phyloP scores from a whole-genome alignment of 2,329 filamentous ascomycete species.

The Fusarium poae region DNA sequence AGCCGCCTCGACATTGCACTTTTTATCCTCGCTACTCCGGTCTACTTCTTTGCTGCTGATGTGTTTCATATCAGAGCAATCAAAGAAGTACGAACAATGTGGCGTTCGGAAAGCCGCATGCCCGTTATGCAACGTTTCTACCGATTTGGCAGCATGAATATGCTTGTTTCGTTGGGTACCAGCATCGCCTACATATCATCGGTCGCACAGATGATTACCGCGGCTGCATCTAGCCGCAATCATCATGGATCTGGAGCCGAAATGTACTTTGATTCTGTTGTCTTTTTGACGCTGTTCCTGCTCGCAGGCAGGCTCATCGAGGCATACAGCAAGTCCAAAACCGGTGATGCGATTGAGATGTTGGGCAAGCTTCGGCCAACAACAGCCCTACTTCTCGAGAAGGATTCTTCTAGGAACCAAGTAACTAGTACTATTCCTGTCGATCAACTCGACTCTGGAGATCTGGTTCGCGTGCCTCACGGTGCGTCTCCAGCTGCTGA shows the following conservation, averaged over 20 bases:
- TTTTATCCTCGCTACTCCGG: slow-evolving; percentile 83
- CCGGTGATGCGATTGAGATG: slow-evolving; percentile 86
- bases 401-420: slow-evolving; percentile 53
- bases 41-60: slow-evolving; percentile 89
- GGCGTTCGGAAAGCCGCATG: slow-evolving; percentile 79
- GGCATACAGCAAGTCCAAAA: slow-evolving; percentile 91
- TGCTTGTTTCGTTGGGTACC: slow-evolving; percentile 90
- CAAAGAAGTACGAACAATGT: slow-evolving; percentile 82
- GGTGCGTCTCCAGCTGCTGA: slow-evolving; percentile 89
- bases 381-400: slow-evolving; percentile 77
- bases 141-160: slow-evolving; percentile 97
- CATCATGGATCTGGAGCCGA: slow-evolving; percentile 47
- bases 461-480: slow-evolving; percentile 79
- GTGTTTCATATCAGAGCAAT: slow-evolving; percentile 84
- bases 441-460: slow-evolving; percentile 81
- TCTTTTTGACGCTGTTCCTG: slow-evolving; percentile 91
- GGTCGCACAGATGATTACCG: slow-evolving; percentile 78
- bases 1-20: slow-evolving; percentile 83
- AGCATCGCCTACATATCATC: slow-evolving; percentile 89
- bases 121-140: slow-evolving; percentile 83
- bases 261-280: slow-evolving; percentile 92
- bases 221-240: slow-evolving; percentile 58
- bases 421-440: slow-evolving; percentile 63
- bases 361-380: slow-evolving; percentile 82
- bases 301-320: slow-evolving; percentile 81